Evolutionary conservation across 352 stramenopile genomes (phyloP).

Genomic region (Albugo candida): DNA sequence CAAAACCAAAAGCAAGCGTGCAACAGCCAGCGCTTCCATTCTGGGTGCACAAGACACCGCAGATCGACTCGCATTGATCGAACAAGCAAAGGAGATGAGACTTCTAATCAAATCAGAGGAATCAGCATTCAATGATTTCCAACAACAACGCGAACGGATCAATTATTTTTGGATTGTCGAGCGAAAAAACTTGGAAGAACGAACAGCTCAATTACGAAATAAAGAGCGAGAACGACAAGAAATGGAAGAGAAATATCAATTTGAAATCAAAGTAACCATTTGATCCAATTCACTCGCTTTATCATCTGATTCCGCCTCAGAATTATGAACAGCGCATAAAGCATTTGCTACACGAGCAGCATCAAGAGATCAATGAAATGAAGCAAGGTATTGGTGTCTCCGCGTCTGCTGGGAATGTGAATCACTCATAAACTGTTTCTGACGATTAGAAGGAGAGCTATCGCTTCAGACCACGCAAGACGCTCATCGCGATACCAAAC

Average conservation of each 20-base stretch:
- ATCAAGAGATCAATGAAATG: conserved; percentile 80
- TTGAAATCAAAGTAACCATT: conserved; percentile 81
- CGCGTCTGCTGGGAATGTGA: background rate
- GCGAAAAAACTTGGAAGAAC: conserved; percentile 91
- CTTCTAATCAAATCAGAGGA: conserved; percentile 80
- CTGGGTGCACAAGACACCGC: conserved; percentile 31
- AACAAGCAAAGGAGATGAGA: conserved; percentile 51
- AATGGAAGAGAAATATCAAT: conserved; percentile 87
- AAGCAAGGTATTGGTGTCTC: conserved; percentile 76
- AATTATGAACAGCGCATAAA: conserved; percentile 94
- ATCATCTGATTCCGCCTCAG: conserved; percentile 2
- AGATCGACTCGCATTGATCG: conserved; percentile 48
- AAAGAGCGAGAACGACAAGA: conserved; percentile 90
- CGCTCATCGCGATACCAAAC: conserved; percentile 73
- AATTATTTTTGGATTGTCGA: conserved; percentile 97
- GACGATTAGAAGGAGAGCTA: conserved; percentile 53
- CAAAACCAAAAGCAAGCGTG: conserved; percentile 24
- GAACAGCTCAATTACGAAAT: conserved; percentile 81
- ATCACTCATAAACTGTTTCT: background rate
- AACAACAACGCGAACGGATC: conserved; percentile 89
- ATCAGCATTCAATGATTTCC: conserved; percentile 88
- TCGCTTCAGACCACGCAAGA: conserved; percentile 81
- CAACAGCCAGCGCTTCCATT: background rate
- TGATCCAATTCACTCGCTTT: background rate
- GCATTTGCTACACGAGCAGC: conserved; percentile 88